Conservation (phyloP, 768 basidiomycete species). For the Cantharellus anzutake region DNA sequence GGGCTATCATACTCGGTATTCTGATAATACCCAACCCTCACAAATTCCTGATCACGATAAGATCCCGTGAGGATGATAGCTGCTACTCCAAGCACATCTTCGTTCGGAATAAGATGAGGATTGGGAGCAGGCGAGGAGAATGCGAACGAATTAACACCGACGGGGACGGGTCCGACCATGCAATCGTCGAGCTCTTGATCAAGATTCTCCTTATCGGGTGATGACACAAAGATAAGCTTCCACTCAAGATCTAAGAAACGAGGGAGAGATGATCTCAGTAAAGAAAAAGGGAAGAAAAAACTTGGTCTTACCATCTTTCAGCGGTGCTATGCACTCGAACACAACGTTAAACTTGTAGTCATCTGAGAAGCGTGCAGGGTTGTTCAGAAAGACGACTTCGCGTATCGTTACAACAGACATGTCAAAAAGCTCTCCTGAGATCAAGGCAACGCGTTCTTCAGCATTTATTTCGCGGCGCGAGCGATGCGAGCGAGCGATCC, state of each 20-base stretch:
- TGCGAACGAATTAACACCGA: slow-evolving; percentile 94
- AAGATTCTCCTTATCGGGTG: slow-evolving; percentile 72
- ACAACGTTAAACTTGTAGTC: slow-evolving; percentile 86
- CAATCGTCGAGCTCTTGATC: slow-evolving; percentile 98
- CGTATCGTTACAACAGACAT: slow-evolving; percentile 21
- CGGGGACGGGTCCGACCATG: slow-evolving; percentile 90
- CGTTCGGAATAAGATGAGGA: slow-evolving; percentile 63
- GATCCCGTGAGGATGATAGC: slow-evolving; percentile 93
- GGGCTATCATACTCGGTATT: slow-evolving; percentile 97
- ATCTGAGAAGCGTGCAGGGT: slow-evolving; percentile 82
- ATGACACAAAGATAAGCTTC: slow-evolving; percentile 93
- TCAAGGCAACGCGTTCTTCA: no score
- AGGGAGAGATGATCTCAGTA: neutral
- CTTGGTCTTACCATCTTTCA: slow-evolving; percentile 54
- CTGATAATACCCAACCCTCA: slow-evolving; percentile 98
- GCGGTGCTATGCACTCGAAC: slow-evolving; percentile 85
- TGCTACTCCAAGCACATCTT: slow-evolving; percentile 89
- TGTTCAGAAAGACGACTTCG: slow-evolving; percentile 54
- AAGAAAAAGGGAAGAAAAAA: neutral
- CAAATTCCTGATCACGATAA: slow-evolving; percentile 94
- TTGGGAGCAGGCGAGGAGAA: slow-evolving; percentile 80
- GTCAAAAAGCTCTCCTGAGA: no score
- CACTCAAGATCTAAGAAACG: slow-evolving; percentile 71
- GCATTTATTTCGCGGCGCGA: no score
- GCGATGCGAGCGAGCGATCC: no score